Evolutionary conservation across 2,329 filamentous ascomycete species (phyloP).

Genomic region (Fusarium cicatricum): DNA sequence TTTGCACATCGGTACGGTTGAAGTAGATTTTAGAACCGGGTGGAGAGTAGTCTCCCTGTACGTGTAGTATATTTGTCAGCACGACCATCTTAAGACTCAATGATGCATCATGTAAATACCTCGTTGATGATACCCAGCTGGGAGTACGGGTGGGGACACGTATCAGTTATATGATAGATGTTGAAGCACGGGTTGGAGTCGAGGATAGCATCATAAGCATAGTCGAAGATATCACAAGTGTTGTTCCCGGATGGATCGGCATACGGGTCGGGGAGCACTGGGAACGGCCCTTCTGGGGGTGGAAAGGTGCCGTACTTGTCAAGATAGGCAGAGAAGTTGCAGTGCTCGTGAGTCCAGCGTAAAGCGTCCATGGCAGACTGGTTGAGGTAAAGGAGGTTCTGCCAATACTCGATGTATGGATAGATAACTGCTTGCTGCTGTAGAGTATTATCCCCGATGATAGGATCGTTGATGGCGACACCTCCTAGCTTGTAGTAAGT

Average conservation of each 20-base stretch:
- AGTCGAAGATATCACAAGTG: conserved; percentile 66
- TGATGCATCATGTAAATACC: background rate
- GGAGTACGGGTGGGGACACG: conserved; percentile 75
- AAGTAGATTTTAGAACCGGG: conserved; percentile 72
- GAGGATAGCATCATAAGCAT: conserved; percentile 62
- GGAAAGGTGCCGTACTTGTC: conserved; percentile 73
- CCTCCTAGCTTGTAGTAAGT: conserved; percentile 73
- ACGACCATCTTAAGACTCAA: rapidly evolving
- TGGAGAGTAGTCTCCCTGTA: conserved; percentile 66
- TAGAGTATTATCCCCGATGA: conserved; percentile 60
- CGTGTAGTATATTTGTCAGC: background rate
- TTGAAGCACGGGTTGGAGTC: conserved; percentile 80
- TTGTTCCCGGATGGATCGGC: conserved; percentile 43
- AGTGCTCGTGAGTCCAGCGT: conserved; percentile 60
- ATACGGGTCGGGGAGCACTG: conserved; percentile 45
- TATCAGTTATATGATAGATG: conserved; percentile 75
- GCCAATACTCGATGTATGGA: conserved; percentile 68
- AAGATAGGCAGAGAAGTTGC: conserved; percentile 69
- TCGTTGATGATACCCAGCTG: conserved; percentile 73
- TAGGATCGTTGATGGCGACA: conserved; percentile 77
- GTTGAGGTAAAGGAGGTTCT: conserved; percentile 69
- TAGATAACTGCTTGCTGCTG: conserved; percentile 59
- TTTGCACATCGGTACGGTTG: conserved; percentile 74
- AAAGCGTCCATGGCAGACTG: conserved; percentile 63
- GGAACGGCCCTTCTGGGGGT: conserved; percentile 65